Percentiles rank a stretch among this genome's conserved stretches.
Evolutionary conservation across 768 basidiomycete genomes (phyloP).

Genomic region (Stropharia rugosoannulata): DNA sequence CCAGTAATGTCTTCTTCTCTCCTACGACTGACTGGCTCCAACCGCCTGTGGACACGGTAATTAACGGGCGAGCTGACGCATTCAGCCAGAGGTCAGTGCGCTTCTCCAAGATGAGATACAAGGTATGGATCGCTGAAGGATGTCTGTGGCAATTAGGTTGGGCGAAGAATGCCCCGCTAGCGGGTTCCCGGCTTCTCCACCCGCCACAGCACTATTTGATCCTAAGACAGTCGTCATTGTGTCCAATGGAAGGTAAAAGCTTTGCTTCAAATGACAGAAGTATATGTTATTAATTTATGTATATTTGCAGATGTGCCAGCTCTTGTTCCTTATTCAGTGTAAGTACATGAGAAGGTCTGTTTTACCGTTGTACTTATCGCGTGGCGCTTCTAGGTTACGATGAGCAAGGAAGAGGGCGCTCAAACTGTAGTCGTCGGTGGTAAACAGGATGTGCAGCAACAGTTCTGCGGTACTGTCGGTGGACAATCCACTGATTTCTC

Average conservation of each 20-base stretch:
- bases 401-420: slow-evolving; percentile 57
- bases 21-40: slow-evolving; percentile 48
- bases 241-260: slow-evolving; percentile 46
- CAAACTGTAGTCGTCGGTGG: slow-evolving; percentile 59
- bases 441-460: slow-evolving; percentile 45
- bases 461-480: slow-evolving; percentile 63
- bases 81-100: slow-evolving; percentile 47
- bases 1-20: slow-evolving; percentile 40
- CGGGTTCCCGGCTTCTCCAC: slow-evolving; percentile 30
- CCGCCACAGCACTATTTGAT: slow-evolving; percentile 47
- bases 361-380: neutral
- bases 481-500: slow-evolving; percentile 62
- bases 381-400: slow-evolving; percentile 42
- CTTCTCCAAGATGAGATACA: neutral
- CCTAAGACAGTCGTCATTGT: slow-evolving; percentile 52
- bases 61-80: slow-evolving; percentile 50
- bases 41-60: slow-evolving; percentile 36
- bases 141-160: slow-evolving; percentile 26
- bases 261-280: neutral
- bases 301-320: slow-evolving; percentile 41
- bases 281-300: neutral
- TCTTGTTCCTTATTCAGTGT: slow-evolving; percentile 49
- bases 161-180: slow-evolving; percentile 41
- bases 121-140: neutral
- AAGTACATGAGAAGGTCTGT: slow-evolving; percentile 17